Conservation (phyloP, 108 stramenopile species). For the Skeletonema tropicum region DNA sequence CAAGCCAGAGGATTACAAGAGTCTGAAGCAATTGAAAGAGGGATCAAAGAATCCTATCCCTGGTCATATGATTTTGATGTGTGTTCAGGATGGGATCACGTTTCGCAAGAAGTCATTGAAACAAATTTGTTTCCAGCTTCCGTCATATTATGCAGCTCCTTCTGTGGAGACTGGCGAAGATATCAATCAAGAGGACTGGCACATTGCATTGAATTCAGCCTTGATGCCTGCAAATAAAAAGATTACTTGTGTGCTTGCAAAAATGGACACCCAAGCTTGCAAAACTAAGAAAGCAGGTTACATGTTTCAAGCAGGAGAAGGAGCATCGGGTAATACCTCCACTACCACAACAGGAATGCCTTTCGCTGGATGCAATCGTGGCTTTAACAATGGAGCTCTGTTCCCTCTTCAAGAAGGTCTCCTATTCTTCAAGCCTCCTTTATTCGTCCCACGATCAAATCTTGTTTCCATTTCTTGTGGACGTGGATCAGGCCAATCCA, state of each 20-base stretch:
- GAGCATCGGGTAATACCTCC: slow-evolving; percentile 31
- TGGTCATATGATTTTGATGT: slow-evolving; percentile 46
- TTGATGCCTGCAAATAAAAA: slow-evolving; percentile 7
- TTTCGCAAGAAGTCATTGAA: slow-evolving; percentile 52
- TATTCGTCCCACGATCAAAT: slow-evolving; percentile 63
- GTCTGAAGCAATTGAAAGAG: slow-evolving; percentile 17
- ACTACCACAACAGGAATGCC: slow-evolving; percentile 77
- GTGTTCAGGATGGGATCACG: not conserved
- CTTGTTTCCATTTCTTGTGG: slow-evolving; percentile 75
- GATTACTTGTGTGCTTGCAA: slow-evolving; percentile 26
- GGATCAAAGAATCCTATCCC: slow-evolving; percentile 8
- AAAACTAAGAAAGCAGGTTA: not conserved
- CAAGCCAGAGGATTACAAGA: slow-evolving; percentile 73
- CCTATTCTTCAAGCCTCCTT: slow-evolving; percentile 83
- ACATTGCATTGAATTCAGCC: slow-evolving; percentile 23
- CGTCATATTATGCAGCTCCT: slow-evolving; percentile 28
- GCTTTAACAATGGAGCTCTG: slow-evolving; percentile 77
- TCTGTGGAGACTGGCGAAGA: slow-evolving; percentile 19
- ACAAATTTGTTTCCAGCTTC: slow-evolving; percentile 72
- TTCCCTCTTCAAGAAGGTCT: slow-evolving; percentile 79
- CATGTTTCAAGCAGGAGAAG: slow-evolving; percentile 53
- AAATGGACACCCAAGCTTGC: slow-evolving; percentile 19
- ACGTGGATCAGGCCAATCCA: slow-evolving; percentile 61
- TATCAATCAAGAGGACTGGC: slow-evolving; percentile 36
- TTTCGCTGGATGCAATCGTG: slow-evolving; percentile 75